A percentile compares a stretch with the other conserved stretches of the same genome.
phyloP scores from a whole-genome alignment of 768 basidiomycete genomes.

The Leccinum pellstonianum region DNA sequence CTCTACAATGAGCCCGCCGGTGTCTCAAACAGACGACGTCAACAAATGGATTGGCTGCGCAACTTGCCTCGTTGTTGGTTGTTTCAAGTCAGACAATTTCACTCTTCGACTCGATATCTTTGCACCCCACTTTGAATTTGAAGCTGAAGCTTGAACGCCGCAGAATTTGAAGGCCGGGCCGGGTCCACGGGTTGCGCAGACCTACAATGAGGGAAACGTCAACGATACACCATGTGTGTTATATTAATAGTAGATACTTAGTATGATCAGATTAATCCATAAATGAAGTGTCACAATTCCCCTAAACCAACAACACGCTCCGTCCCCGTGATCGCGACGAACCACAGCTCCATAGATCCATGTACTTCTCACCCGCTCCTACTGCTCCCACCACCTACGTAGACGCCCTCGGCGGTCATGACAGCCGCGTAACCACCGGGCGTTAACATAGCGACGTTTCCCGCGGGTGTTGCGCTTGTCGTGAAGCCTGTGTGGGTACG shows the following conservation, averaged over 20 bases:
- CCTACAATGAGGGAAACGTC: not conserved
- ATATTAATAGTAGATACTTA: slow-evolving; percentile 16
- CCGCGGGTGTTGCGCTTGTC: slow-evolving; percentile 23
- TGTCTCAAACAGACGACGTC: not conserved
- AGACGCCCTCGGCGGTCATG: slow-evolving; percentile 34
- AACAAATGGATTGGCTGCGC: not conserved
- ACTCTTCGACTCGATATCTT: not conserved
- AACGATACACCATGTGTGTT: slow-evolving; percentile 5
- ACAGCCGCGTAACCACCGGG: slow-evolving; percentile 32
- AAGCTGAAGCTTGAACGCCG: not conserved
- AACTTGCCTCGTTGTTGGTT: not conserved
- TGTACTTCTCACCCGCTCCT: not conserved
- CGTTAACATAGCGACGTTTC: slow-evolving; percentile 34
- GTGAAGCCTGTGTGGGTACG: slow-evolving; percentile 31
- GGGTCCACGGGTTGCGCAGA: not conserved
- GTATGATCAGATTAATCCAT: slow-evolving; percentile 29
- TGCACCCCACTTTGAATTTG: not conserved
- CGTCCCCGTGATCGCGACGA: not conserved
- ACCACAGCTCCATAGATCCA: not conserved
- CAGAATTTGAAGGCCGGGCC: not conserved
- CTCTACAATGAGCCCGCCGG: not conserved
- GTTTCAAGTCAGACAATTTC: not conserved
- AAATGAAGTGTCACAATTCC: slow-evolving; percentile 6
- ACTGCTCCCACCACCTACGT: slow-evolving; percentile 27
- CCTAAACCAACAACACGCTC: not conserved